Base-by-base conservation (phyloP, 2,329 filamentous ascomycete species). In the Fusarium sp. region DNA sequence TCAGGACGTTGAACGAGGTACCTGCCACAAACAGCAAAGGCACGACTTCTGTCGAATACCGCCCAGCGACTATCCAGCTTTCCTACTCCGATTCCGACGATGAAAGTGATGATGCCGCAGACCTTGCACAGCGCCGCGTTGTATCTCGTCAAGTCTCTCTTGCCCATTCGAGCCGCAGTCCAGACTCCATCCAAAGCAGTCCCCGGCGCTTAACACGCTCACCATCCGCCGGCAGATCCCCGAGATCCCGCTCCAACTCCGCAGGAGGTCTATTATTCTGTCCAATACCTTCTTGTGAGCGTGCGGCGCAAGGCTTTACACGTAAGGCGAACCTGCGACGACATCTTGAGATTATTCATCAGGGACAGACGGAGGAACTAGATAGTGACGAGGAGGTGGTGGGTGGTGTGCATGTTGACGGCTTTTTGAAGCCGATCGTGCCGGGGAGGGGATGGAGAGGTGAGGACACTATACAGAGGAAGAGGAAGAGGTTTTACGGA, bases 351-450 rank as follows among this genome's bases (percentile, higher is more conserved):
- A 72, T 77, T 8, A 71, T 82, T 19, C 81, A 83, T 61, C 75
- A 76, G n/a, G 76, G 75, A 71, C 76, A 53, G 77, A 75, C 54
- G 72, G 74, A 73, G 14, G 71, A 80, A 35, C 67, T 74, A 32
- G 79, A 80, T 20, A 80, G 83, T 60, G 84, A 81, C 71, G 85
- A 84, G 57, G 86, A 88, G 71, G 84, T 88, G 71, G 69, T 82
- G 10, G 90, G 89, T 1, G 89, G 83, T 0, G 87, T 92, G 20
- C 90, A 92, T 70, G 84, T 88, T 2, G 90, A 93, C 75, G 88
- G 90, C 0, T 93, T 91, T 71, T 68, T 93, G 70, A 81, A 82
- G 72, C 84, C 85, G 6, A 82, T 92, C 52, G 78, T 80, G 58
- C 76, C 80, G 1, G 78, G 81, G 8, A 78, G 73, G 43, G 85